Base-by-base conservation (phyloP, 2,329 filamentous ascomycete species). In the Dactylonectria estremocensis region DNA sequence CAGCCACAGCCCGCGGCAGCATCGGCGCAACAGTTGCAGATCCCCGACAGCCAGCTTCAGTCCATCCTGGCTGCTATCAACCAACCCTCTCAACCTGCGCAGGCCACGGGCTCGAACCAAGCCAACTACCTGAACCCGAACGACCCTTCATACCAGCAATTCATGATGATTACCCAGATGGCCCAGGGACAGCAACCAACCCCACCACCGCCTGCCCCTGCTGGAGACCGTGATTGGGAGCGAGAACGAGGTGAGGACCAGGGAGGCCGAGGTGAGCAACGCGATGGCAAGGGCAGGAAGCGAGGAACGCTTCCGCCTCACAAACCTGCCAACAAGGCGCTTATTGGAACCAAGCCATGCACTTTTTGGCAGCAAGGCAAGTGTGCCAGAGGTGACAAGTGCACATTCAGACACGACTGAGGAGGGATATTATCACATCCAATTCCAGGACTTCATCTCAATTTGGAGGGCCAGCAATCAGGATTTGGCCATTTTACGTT, bases 321-420 rank as follows among this genome's bases (percentile, higher is more conserved):
- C 66, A 81, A 84, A 64, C 81, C 83, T 18, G 81, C 79, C 69
- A 89, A 92, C 74, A 87, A 85, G 66, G 85, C 86, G 14, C 82
- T 90, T 14, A 89, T 90, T 55, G 89, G 90, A 62, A 92, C 91
- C 49, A 90, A 92, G 75, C 86, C 91, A 5, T 94, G 92, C 78
- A 87, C 87, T 20, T 94, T 93, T 78, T 94, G 86, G 84, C 86
- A 88, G 65, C 88, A 92, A 76, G 92, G 92, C 14, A 91, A 90
- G 76, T 94, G 92, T 80, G 89, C 88, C 7, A 91, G 93, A 77
- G 92, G 92, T 22, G 90, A 92, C 40, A 90, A 90, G 74, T 94
- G 92, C 82, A 93, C 92, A 2, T 94, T 92, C 79, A 86, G 91
- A 63, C 92, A 94, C 76, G 90, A 93, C 56, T 82, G 64, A 69